Base-by-base conservation (phyloP, 495 filamentous ascomycete species). In the Cercophora scortea region DNA sequence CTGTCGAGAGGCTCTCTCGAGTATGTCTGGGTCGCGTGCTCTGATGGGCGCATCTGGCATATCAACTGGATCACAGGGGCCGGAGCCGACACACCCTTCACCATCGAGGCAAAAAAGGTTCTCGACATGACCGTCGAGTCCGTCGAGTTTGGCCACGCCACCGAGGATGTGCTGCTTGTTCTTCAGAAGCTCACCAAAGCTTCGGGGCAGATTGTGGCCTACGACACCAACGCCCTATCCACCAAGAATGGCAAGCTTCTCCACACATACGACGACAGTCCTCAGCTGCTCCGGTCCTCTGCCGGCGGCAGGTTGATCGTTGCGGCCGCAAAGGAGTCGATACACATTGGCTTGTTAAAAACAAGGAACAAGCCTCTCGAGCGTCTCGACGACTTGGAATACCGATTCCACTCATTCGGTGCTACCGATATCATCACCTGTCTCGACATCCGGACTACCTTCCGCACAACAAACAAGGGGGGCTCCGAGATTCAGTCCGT, bases 1-100 rank as follows among this genome's bases (percentile, higher is more conserved):
- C 52, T 90, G 8, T 91, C 86, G 15, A 74, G 78, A 8, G 62
- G 64, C 18, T 71, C 82, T 10, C 55, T 74, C 0, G 78, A 85
- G 45, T 64, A 78, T 33, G 53, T 95, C 34, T 90, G 86, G 74
- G 78, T 93, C 15, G 83, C 84, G 17, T 87, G 82, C 40, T 79
- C 76, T 13, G 70, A 73, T 52, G 88, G 86, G 0, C 68, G 64
- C 19, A 71, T 95, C 16, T 85, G 80, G 67, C 66, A 79, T 35
- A 88, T 90, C 79, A 76, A 95, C 60, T 96, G 89, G 90, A 76
- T 75, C 8, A 74, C 77, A 34, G 84, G 84, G 32, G 69, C 68
- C 18, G 77, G 64, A 36, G 71, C 65, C 35, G 64, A 65, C 42
- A 65, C 39, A 47, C 65, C 61, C 45, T 74, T 65, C 41, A 60